Base-by-base conservation (phyloP, 345 rosid genomes). In the Euphorbia peplus region DNA sequence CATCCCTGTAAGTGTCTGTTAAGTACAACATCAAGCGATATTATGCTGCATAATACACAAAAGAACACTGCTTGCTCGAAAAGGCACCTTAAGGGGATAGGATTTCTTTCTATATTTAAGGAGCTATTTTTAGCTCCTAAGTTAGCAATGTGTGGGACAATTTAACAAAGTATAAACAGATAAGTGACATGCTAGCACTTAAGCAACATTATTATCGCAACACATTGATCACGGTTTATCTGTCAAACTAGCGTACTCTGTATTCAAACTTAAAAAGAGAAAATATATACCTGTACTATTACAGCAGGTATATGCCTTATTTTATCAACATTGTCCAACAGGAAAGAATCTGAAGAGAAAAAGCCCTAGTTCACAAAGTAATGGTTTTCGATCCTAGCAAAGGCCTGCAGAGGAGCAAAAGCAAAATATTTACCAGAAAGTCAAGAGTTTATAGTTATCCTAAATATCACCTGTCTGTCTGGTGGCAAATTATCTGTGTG, bases 311-410 rank as follows among this genome's bases (percentile, higher is more conserved):
- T 91, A 74, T 95, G 96, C 81, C 91, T 80, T 76, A 90, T 95
- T 79, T 87, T 91, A 70, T 90, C 92, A 63, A 91, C 81, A 70
- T 90, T 90, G 51, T 95, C 99, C 19, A 95, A 75, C 64, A 95
- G 83, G 86, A 68, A 83, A 25, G 99, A 84, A 80, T 91, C 96
- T 11, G 88, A 83, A 52, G 90, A 63, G 30, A 91, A 82, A 85
- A 91, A 93, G 21, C 97, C 98, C 62, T 83, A 87, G 83, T 95
- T 91, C 64, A 85, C 77, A 69, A 90, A 93, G 76, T 89, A 93
- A 73, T 91, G 97, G 63, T 91, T 95, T 83, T 91, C 96, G 72
- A 95, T 95, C 89, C 96, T 88, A 57, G 99, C 99, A 88, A 95
- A 91, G 51, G 97, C 99, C 99, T 95, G 86, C 19, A 44, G 22